Evolutionary conservation across 2,329 filamentous ascomycete species (phyloP).

Genomic region (Fusarium illudens): DNA sequence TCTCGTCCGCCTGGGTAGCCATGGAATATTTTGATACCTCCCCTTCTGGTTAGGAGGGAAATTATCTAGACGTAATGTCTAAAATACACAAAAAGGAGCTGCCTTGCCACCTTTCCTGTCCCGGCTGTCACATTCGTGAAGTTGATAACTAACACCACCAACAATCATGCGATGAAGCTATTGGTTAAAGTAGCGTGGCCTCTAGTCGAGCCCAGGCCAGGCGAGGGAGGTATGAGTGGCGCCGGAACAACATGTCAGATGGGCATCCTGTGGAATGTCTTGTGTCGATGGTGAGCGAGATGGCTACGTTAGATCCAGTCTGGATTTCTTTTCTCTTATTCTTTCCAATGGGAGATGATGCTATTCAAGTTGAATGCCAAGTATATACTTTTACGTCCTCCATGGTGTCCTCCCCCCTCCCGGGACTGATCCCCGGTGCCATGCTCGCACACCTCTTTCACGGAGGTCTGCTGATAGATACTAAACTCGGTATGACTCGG

Average conservation of each 20-base stretch:
- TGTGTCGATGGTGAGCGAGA: not conserved
- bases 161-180: not conserved
- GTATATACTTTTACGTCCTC: not conserved
- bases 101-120: not conserved
- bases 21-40: conserved; percentile 15
- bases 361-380: not conserved
- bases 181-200: not conserved
- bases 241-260: not conserved
- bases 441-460: not conserved
- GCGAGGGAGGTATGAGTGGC: not conserved
- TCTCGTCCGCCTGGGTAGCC: conserved; percentile 23
- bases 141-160: not conserved
- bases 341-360: not conserved
- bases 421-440: not conserved
- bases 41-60: conserved; percentile 17
- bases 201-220: not conserved
- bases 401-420: not conserved
- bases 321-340: not conserved
- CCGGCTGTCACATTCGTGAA: not conserved
- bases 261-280: conserved; percentile 14
- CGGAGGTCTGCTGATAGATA: not conserved
- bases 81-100: conserved; percentile 15
- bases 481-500: not conserved
- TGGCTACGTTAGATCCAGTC: not conserved
- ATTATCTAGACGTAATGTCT: conserved; percentile 38